phyloP scores from a whole-genome alignment of 345 rosid genomes.

The Hirschfeldia incana region DNA sequence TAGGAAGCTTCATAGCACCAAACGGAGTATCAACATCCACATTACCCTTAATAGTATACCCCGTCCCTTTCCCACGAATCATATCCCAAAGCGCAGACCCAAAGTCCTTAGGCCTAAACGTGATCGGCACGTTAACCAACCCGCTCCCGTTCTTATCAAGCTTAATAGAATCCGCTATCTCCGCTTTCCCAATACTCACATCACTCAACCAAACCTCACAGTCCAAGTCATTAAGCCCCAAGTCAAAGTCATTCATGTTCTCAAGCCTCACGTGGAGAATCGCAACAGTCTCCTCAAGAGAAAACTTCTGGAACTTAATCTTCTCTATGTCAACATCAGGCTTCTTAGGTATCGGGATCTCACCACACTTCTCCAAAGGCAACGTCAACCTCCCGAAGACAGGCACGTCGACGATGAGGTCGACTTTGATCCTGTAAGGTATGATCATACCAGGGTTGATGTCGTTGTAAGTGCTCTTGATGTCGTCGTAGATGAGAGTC shows the following conservation, averaged over 20 bases:
- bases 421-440: conserved; percentile 85
- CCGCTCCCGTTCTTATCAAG: conserved; percentile 71
- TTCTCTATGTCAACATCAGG: conserved; percentile 87
- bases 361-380: conserved; percentile 88
- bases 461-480: conserved; percentile 74
- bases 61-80: conserved; percentile 94
- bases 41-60: conserved; percentile 83
- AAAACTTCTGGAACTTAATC: conserved; percentile 73
- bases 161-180: conserved; percentile 59
- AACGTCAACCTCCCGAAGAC: conserved; percentile 83
- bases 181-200: conserved; percentile 76
- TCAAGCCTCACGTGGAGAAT: conserved; percentile 79
- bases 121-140: conserved; percentile 67
- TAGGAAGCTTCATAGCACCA: conserved; percentile 94
- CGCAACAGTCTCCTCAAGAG: conserved; percentile 86
- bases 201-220: conserved; percentile 83
- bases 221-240: conserved; percentile 77
- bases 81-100: conserved; percentile 99
- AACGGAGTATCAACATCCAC: conserved; percentile 87
- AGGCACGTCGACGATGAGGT: conserved; percentile 84
- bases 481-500: conserved; percentile 76
- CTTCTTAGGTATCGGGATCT: conserved; percentile 94
- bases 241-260: conserved; percentile 86
- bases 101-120: conserved; percentile 92
- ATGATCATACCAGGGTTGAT: conserved; percentile 86